A percentile compares a stretch with the other conserved stretches of the same genome.
Evolutionary conservation across 352 stramenopile genomes (phyloP).

Genomic region (Pseudoperonospora humuli): DNA sequence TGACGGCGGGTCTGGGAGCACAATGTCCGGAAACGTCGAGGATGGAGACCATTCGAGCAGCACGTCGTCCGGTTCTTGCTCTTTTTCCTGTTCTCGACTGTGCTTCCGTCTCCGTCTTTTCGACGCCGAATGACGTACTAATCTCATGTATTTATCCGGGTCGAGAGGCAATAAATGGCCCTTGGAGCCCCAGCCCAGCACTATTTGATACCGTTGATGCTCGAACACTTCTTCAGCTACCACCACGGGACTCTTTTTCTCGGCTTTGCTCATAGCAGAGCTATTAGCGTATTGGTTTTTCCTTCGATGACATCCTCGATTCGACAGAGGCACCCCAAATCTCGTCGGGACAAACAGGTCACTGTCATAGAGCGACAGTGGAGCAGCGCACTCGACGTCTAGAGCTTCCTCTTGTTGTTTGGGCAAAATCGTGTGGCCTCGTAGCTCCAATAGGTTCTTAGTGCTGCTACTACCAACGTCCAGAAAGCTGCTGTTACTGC

Average conservation of each 20-base stretch:
- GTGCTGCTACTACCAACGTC: conserved; percentile 2
- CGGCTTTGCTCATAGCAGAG: background rate
- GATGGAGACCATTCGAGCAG: conserved; percentile 35
- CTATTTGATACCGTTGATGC: conserved; percentile 59
- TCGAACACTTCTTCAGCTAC: conserved; percentile 56
- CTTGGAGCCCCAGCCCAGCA: conserved; percentile 70
- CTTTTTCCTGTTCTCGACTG: background rate
- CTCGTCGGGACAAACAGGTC: conserved; percentile 11
- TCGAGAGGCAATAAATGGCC: conserved; percentile 66
- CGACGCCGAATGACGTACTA: conserved; percentile 15
- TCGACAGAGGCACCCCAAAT: background rate
- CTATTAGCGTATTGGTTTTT: background rate
- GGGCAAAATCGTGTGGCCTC: background rate
- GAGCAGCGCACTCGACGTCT: background rate
- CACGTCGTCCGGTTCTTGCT: conserved; percentile 14
- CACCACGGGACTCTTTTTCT: conserved; percentile 13
- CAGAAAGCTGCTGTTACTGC: conserved; percentile 13
- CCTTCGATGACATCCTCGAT: background rate
- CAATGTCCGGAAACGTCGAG: conserved; percentile 44
- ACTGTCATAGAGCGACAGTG: conserved; percentile 19
- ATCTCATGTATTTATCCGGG: conserved; percentile 54
- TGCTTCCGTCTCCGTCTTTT: background rate
- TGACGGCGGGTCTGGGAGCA: conserved; percentile 24
- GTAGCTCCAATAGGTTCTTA: conserved; percentile 8
- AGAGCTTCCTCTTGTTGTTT: background rate